Evolutionary conservation across 2,329 filamentous ascomycete species (phyloP), one percentile per base, ranked within the genome.

Genomic region (Trichophaea hybrida): DNA sequence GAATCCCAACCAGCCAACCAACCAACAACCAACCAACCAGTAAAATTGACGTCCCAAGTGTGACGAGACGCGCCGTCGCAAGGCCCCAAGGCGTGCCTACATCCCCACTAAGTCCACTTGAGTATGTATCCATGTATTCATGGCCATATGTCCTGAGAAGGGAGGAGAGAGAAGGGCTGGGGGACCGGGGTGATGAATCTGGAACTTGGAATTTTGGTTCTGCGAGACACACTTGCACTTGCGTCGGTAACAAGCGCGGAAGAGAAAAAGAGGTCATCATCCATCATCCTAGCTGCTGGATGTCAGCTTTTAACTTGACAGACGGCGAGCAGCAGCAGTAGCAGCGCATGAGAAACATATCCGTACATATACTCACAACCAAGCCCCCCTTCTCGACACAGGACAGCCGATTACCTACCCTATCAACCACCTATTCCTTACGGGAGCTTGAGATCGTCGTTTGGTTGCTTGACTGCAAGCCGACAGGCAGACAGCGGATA

Each of bases 311-410:
- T 32, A 12, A 43, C 12, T 38, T 54, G 51, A 54, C 51, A 54
- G 24, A 37, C 51, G 51, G 51, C 51, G 51, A 54, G 51, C 51
- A 54, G 51, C 51, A 54, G 31, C 32, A 54, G 24, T 13, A 54
- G 48, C 48, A 51, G 51, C 51, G 24, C 24, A 54, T 5, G 24
- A 54, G 51, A 38, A 54, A 35, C 34, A 54, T 54, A 54, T n/a
- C 51, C 51, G n/a, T 54, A 34, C 51, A 35, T 54, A 54, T 38
- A 54, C 51, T 15, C 12, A 17, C 48, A 51, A 12, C 31, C n/a
- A 32, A 51, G 12, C 13, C 48, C 48, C 5, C 6, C 48, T 4
- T 6, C 15, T 12, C 46, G 13, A n/a, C 12, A 2, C 12, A 10
- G 38, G 38, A 43, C 38, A 15, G 38, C 10, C 38, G 38, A 43